Evolutionary conservation across 1,139 yeast species (phyloP).

Genomic region (Pichia sp.): DNA sequence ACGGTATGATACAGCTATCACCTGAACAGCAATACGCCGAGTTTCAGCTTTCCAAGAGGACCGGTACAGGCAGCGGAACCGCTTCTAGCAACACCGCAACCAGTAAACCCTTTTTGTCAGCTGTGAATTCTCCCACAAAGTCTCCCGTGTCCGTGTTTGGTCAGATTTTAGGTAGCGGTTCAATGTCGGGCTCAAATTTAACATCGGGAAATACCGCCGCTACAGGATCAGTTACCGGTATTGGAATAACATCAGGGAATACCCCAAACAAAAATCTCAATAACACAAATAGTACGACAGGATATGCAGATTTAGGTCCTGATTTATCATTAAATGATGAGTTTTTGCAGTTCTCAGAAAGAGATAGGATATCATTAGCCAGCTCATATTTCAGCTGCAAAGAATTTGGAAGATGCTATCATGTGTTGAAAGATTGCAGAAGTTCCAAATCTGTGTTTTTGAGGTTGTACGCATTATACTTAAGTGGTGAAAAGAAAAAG

Average conservation of each 20-base stretch:
- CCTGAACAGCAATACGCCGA: slow-evolving; percentile 12
- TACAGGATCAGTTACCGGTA: too few relatives aligned
- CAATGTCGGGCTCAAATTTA: not conserved
- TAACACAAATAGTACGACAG: not conserved
- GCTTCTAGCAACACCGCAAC: too few relatives aligned
- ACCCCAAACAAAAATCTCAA: too few relatives aligned
- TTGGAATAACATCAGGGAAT: too few relatives aligned
- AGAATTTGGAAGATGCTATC: slow-evolving; percentile 77
- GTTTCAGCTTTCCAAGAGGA: slow-evolving; percentile 6
- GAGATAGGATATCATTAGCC: slow-evolving; percentile 44
- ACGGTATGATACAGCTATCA: slow-evolving; percentile 10
- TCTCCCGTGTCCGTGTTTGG: not conserved
- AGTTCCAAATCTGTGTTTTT: slow-evolving; percentile 57
- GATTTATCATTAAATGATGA: slow-evolving; percentile 1
- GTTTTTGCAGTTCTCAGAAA: slow-evolving; percentile 7
- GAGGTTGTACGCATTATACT: slow-evolving; percentile 56
- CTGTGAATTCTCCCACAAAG: not conserved
- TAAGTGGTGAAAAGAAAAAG: slow-evolving; percentile 40
- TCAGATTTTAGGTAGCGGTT: not conserved
- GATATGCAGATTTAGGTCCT: not conserved
- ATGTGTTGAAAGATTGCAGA: slow-evolving; percentile 42
- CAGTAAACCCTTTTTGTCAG: not conserved
- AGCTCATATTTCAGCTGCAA: slow-evolving; percentile 71
- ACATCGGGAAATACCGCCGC: too few relatives aligned
- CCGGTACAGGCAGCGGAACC: not conserved